Percentiles rank a stretch among this genome's conserved stretches.
Conservation (phyloP, 768 basidiomycete genomes). For the Leucogyrophana mollusca region DNA sequence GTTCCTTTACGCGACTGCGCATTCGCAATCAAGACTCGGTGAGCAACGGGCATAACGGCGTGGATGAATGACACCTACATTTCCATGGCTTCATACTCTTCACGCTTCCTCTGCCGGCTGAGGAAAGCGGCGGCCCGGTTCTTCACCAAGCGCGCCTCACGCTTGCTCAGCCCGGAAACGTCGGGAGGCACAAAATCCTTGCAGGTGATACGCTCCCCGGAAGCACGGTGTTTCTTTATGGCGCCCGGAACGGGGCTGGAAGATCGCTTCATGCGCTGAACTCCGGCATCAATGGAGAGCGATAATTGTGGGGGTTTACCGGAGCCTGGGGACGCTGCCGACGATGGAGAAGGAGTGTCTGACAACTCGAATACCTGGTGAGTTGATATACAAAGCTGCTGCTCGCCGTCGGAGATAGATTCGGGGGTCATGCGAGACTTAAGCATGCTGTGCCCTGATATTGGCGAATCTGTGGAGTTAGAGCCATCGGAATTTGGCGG, state of each 20-base stretch:
- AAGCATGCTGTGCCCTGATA: conserved; percentile 45
- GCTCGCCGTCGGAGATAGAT: conserved; percentile 40
- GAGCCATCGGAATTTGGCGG: conserved; percentile 49
- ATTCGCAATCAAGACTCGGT: conserved; percentile 14
- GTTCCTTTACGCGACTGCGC: conserved; percentile 75
- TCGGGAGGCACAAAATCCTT: conserved; percentile 90
- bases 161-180: conserved; percentile 84
- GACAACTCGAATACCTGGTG: conserved; percentile 72
- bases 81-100: conserved; percentile 92
- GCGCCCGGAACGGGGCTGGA: conserved; percentile 45
- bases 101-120: conserved; percentile 85
- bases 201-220: conserved; percentile 50
- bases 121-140: conserved; percentile 92
- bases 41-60: not conserved
- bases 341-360: conserved; percentile 29
- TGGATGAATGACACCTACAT: conserved; percentile 53
- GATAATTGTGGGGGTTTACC: conserved; percentile 30
- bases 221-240: conserved; percentile 47
- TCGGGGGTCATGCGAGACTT: conserved; percentile 51
- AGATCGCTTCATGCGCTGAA: conserved; percentile 32
- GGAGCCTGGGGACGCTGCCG: conserved; percentile 29
- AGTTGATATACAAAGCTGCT: conserved; percentile 61
- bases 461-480: conserved; percentile 43
- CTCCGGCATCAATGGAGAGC: conserved; percentile 31
- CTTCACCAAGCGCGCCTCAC: conserved; percentile 89